Base-by-base conservation (phyloP, 345 rosid species). In the Cardamine resedifolia region DNA sequence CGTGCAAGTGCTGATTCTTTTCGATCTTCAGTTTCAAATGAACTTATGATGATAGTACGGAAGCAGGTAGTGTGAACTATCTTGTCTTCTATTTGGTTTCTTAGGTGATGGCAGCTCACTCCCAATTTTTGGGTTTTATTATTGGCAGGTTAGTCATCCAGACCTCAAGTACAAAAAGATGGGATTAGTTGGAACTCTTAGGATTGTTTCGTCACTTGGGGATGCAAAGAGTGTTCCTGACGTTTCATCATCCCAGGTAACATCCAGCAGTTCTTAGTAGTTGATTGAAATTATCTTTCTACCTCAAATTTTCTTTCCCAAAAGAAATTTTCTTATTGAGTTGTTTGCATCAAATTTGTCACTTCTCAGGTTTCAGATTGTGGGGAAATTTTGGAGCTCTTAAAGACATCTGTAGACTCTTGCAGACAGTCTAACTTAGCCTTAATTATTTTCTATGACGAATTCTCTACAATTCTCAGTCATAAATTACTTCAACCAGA, bases 111-210 rank as follows among this genome's bases (percentile, higher is more conserved):
- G 47, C 52, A 66, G 36, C 70, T 66, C 61, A 38, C 47, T 58
- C 30, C 21, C 14, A 49, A 3, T 39, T 39, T 6, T 66, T 10
- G 23, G 14, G 26, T 20, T 49, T 58, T 66, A n/a, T 10, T 31
- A 63, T 66, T 61, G 69, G 34, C 81, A 91, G 97, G 84, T 89
- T 47, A 84, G 76, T 80, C 97, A 91, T 81, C n/a, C n/a, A n/a
- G n/a, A n/a, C n/a, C n/a, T n/a, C n/a, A n/a, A n/a, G n/a, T n/a
- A n/a, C 80, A 87, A 86, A 83, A 89, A 78, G 85, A 91, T 91
- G 91, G 97, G 97, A 6, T 56, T 89, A 68, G 86, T 89, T 57
- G 97, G 97, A 64, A 83, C 80, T 55, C 78, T 91, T 63, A 86
- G 86, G 81, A 83, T 89, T 52, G 85, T 89, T 59, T 85, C 91